Base-by-base conservation (phyloP, 2,329 filamentous ascomycete species). In the Aspergillus transmontanensis region DNA sequence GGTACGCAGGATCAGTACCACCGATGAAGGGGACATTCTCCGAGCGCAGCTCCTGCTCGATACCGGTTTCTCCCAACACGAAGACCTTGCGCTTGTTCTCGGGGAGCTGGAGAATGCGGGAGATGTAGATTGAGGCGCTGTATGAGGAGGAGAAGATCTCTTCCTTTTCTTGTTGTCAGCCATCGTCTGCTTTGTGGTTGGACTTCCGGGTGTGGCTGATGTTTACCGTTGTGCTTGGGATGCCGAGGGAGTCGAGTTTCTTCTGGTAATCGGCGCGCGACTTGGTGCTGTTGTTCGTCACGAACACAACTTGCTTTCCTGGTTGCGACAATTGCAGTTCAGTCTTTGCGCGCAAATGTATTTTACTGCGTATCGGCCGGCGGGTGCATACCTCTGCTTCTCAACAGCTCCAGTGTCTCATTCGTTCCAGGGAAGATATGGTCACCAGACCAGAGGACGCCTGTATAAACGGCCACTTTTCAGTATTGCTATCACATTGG, bases 241-340 rank as follows among this genome's bases (percentile, higher is more conserved):
- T 97, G 54, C 90, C 91, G 76, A 97, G 85, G 59, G 82, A 82
- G 54, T 90, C 87, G 64, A 99, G 89, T 76, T 98, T 99, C 83
- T 94, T 93, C 77, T 91, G 90, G 80, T 99, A 99, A 76, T 97
- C 93, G 57, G 86, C 83, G 61, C 95, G 90, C 12, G 94, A 97
- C 78, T 99, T 99, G 62, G 95, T 98, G 74, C 93, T 97, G 83
- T 99, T 99, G 82, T 99, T 99, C 46, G 95, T 99, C 58, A 99
- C 95, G 75, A 99, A 99, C 60, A 99, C 89, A 39, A 95, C 86
- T 76, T 90, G 90, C 80, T 99, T 99, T 75, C 92, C 94, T 95
- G 66, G 36, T 11, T 30, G 53, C 26, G 32, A n/a, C 30, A 7
- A 16, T 23, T n/a, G 5, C 19, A 53, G 55, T 43, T 30, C 34